Evolutionary conservation across 148 eudicot genomes (phyloP).

Genomic region (Camellia japonica): DNA sequence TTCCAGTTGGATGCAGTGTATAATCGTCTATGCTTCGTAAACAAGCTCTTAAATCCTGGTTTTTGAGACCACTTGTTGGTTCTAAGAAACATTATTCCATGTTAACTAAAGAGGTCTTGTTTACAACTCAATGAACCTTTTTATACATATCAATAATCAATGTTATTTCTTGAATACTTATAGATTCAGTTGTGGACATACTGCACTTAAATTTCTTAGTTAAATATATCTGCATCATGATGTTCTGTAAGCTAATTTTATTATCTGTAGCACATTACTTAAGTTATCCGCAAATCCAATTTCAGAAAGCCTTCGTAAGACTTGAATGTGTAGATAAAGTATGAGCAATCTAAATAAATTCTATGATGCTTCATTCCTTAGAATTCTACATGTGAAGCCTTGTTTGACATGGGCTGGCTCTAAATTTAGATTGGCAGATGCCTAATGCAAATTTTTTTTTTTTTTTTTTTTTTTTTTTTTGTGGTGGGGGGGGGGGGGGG

Average conservation of each 20-base stretch:
- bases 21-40: background rate
- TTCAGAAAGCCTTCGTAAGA: background rate
- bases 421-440: background rate
- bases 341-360: background rate
- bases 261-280: too few relatives aligned
- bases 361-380: background rate
- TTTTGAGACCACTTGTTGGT: background rate
- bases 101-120: background rate
- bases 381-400: background rate
- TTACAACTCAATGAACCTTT: background rate
- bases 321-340: background rate
- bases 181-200: background rate
- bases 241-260: too few relatives aligned
- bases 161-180: background rate
- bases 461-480: background rate
- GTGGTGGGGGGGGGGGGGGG: too few relatives aligned
- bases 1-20: background rate
- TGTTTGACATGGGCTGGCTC: constrained; percentile 1
- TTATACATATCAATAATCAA: background rate
- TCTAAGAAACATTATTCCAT: background rate
- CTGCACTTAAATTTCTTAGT: constrained; percentile 5
- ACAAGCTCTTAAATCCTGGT: background rate
- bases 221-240: background rate
- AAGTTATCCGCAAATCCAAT: background rate
- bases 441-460: background rate